These are phyloP conservation scores for Phytophthora gonapodyides DNA, from an alignment of 352 stramenopile genomes.

Conservation along the genomic window DNA sequence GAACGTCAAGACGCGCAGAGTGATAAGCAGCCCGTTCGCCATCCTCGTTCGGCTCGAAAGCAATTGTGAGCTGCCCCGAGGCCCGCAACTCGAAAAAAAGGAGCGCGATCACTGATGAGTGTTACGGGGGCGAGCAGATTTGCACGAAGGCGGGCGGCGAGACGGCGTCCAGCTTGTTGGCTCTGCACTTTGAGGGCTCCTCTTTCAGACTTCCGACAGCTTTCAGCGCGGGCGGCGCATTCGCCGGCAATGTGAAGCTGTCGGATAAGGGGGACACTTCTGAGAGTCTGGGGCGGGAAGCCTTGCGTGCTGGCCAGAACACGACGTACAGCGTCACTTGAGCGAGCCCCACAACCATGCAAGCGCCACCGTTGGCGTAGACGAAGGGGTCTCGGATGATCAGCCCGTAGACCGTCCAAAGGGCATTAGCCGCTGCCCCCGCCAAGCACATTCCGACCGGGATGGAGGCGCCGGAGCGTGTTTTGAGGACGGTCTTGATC, in stretches of 20 bases:
- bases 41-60: slow-evolving; percentile 5
- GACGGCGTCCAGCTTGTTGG: background rate
- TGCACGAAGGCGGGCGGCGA: slow-evolving; percentile 6
- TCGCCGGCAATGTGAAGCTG: background rate
- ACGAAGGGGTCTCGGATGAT: slow-evolving; percentile 6
- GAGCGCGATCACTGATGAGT: slow-evolving; percentile 26
- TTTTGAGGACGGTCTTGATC: slow-evolving; percentile 34
- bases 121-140: slow-evolving; percentile 8
- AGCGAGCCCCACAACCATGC: slow-evolving; percentile 18
- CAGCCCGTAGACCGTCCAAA: slow-evolving; percentile 34
- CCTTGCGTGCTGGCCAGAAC: background rate
- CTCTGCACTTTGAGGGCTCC: background rate
- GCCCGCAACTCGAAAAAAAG: slow-evolving; percentile 15
- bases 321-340: slow-evolving; percentile 29
- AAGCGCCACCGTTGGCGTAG: background rate
- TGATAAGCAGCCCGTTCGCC: slow-evolving; percentile 13
- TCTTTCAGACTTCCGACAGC: too few species aligned
- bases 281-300: background rate
- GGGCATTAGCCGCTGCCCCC: slow-evolving; percentile 26
- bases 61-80: slow-evolving; percentile 11
- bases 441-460: slow-evolving; percentile 34
- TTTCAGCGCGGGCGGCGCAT: background rate
- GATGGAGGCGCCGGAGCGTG: slow-evolving; percentile 33
- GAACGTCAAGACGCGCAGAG: slow-evolving; percentile 28
- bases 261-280: slow-evolving; percentile 2